phyloP scores from a whole-genome alignment of 306 rosid genomes.

The Vigna unguiculata region DNA sequence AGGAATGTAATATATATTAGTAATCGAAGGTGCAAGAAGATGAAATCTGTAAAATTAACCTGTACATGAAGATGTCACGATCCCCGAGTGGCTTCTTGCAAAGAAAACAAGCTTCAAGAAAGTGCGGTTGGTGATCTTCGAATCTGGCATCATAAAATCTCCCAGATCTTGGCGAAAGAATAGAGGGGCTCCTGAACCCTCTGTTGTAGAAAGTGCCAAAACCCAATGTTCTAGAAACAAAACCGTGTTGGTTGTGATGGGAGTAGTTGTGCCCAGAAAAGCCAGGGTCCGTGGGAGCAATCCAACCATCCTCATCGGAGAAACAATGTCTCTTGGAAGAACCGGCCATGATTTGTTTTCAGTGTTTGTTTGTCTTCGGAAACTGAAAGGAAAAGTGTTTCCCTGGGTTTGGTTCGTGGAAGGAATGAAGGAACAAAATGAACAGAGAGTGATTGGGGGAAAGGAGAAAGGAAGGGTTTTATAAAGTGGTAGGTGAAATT shows the following conservation, averaged over 20 bases:
- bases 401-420: not conserved
- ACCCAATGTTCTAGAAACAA: constrained; percentile 63
- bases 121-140: constrained; percentile 81
- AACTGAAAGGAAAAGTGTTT: not conserved
- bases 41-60: constrained; percentile 50
- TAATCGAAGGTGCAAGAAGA: not conserved
- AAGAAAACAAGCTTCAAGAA: constrained; percentile 77
- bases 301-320: constrained; percentile 61
- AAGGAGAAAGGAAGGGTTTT: constrained; percentile 28
- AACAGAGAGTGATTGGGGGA: not conserved
- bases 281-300: constrained; percentile 68
- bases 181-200: constrained; percentile 49
- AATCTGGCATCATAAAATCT: constrained; percentile 77
- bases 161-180: constrained; percentile 68
- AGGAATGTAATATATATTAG: not conserved
- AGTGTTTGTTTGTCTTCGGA: not conserved
- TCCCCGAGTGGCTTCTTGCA: constrained; percentile 78
- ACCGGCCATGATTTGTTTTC: constrained; percentile 53
- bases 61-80: constrained; percentile 93
- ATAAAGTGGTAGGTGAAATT: constrained; percentile 60
- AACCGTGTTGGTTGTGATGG: constrained; percentile 44
- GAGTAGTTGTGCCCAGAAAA: constrained; percentile 51
- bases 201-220: constrained; percentile 42
- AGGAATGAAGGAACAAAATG: not conserved
- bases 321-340: constrained; percentile 66